Percentiles rank a stretch among this genome's conserved stretches.
phyloP scores from a whole-genome alignment of 1,284 basidiomycete species.

The Leccinum griseonigrum region DNA sequence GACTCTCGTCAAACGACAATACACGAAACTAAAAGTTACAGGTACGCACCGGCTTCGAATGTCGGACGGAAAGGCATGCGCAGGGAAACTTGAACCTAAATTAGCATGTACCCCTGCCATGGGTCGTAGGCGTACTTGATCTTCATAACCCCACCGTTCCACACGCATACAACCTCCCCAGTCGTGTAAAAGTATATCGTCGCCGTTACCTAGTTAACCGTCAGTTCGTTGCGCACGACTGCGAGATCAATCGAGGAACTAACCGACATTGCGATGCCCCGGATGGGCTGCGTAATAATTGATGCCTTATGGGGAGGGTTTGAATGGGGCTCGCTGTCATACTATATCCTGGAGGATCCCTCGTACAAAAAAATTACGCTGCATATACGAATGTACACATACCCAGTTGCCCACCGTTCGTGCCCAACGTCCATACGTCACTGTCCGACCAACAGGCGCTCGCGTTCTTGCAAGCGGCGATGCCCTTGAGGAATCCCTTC shows the following conservation, averaged over 20 bases:
- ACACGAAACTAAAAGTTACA: too few relatives aligned
- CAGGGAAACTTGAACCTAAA: conserved; percentile 53
- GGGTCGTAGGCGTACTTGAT: conserved; percentile 53
- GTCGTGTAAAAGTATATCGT: conserved; percentile 77
- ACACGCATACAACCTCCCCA: conserved; percentile 81
- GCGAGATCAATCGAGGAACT: conserved; percentile 27
- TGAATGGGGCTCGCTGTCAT: conserved; percentile 77
- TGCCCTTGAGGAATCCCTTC: conserved; percentile 77
- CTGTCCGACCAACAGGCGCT: conserved; percentile 87
- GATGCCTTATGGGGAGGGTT: conserved; percentile 82
- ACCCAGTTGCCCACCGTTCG: conserved; percentile 93
- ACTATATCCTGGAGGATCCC: conserved; percentile 59
- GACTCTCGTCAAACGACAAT: neutral
- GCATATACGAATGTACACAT: conserved; percentile 10
- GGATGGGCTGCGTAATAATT: conserved; percentile 67
- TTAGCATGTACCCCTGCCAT: conserved; percentile 14
- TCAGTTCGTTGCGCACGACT: conserved; percentile 6
- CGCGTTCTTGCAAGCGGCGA: conserved; percentile 86
- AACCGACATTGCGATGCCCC: conserved; percentile 71
- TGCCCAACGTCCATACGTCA: conserved; percentile 96
- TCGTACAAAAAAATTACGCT: neutral
- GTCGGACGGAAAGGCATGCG: conserved; percentile 67
- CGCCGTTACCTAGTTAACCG: conserved; percentile 62
- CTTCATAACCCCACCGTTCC: conserved; percentile 74
- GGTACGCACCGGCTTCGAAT: conserved; percentile 33